These are phyloP conservation scores for Meyerozyma carpophila DNA, from an alignment of 1,139 yeast genomes.

Conservation along the genomic window DNA sequence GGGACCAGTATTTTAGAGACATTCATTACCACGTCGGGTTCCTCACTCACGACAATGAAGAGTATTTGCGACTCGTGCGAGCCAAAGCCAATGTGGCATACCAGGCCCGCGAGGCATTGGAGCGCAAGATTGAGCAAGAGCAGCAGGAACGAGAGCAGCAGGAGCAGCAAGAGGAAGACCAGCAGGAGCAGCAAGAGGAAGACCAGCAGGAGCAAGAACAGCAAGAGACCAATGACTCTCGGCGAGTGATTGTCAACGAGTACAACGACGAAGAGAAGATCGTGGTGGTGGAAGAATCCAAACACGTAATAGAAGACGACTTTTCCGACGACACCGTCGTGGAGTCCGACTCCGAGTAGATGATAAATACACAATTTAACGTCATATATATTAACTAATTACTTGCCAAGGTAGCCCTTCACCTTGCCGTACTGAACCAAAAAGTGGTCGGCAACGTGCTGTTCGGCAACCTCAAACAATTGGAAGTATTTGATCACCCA, in stretches of 20 bases:
- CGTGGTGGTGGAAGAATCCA: background rate
- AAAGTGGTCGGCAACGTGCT: conserved; percentile 18
- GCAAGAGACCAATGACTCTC: no score
- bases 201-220: background rate
- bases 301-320: background rate
- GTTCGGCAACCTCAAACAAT: conserved; percentile 27
- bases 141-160: background rate
- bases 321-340: background rate
- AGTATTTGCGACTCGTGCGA: conserved; percentile 64
- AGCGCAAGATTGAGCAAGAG: conserved; percentile 1
- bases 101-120: conserved; percentile 58
- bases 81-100: conserved; percentile 79
- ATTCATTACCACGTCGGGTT: conserved; percentile 57
- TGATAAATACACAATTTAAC: background rate
- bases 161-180: background rate
- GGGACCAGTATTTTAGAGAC: conserved; percentile 49
- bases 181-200: background rate
- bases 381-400: background rate
- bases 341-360: background rate
- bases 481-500: conserved; percentile 24
- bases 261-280: conserved; percentile 1
- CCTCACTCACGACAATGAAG: conserved; percentile 64
- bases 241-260: background rate
- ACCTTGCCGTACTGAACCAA: conserved; percentile 12
- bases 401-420: conserved; percentile 4